Base-by-base conservation (phyloP, 1,284 basidiomycete genomes). In the Cystobasidiaceae sp. region DNA sequence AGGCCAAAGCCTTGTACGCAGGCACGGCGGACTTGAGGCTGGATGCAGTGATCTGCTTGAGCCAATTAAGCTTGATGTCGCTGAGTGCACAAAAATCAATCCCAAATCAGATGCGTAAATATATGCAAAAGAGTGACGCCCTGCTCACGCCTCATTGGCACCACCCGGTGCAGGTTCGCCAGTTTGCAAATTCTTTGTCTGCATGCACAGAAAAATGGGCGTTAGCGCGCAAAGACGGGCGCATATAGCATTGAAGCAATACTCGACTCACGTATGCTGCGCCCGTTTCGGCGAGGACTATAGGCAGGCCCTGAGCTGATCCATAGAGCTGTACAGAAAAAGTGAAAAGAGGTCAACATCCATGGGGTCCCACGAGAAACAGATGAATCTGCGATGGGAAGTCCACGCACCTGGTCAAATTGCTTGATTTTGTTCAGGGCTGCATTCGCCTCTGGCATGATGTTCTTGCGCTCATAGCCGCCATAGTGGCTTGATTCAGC, bases 401-500 rank as follows among this genome's bases (percentile, higher is more conserved):
- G n/a, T n/a, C n/a, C n/a, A 39, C 37, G 11, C 11, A 39, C 37
- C 37, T 43, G 5, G 27, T 57, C 19, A 32, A 57, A 57, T 15
- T 9, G 19, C 9, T 13, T 21, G 23, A 62, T 62, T 19, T 51
- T 45, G 13, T 9, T 4, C 3, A 39, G 23, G 30, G 59, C 59
- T 54, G 54, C 59, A n/a, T 33, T 48, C 4, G 44, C 25, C 19
- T 11, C 19, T 17, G 59, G 59, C 19, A 13, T 25, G 49, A 51
- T 54, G 49, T 62, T 62, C 5, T 51, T 30, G 3, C 59, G 28
- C 49, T 55, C 28, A 27, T 37, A 33, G 11, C 59, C 59, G 25
- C 59, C 59, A 32, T 62, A 62, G 46, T 62, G 59, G 27, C 59
- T 62, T 27, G 2, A n/a, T n/a, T n/a, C n/a, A n/a, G n/a, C n/a